Evolutionary conservation across 352 stramenopile species (phyloP), one percentile per base, ranked within the genome.

Genomic region (Phytophthora foliorum): DNA sequence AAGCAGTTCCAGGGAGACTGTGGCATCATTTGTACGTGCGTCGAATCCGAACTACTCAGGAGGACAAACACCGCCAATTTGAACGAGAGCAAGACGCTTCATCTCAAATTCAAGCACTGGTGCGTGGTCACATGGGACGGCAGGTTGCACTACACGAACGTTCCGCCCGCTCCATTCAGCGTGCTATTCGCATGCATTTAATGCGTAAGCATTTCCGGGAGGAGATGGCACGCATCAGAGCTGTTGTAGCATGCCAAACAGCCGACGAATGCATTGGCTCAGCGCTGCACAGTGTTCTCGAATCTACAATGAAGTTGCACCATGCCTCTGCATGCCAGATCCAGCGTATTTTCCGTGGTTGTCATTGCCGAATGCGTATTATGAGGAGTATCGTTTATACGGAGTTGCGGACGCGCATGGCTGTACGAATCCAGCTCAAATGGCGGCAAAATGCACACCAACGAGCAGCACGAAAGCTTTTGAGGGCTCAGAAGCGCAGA

Each of bases 401-500:
- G 0, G 78, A 89, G 58, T 66, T 86, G 19, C 77, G 74, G 4
- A 55, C 61, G 7, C 75, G 72, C 16, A 93, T 95, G 88, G 85
- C 78, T 9, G 53, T 50, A 7, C 79, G 84, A 10, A 79, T 95
- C 25, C 88, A 95, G 64, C 57, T 52, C 8, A 72, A 77, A 1
- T 95, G 88, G 88, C 79, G 82, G 1, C 72, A 83, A 27, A 90
- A 76, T 34, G 71, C 75, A 0, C 82, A 92, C 19, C 66, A 75
- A 5, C 81, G 84, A 19, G 61, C 80, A 24, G 85, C 84, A 0
- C 69, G 57, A 24, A 80, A 80, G 16, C 57, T 94, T 3, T 46
- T 92, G 3, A 56, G 32, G 25, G 75, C 82, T 4, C 88, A 94
- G 50, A 77, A 72, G 7, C 78, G 86, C 11, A 81, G 78, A 1